These are phyloP conservation scores for Sutorius australiensis DNA, from an alignment of 768 basidiomycete species.

Conservation along the genomic window DNA sequence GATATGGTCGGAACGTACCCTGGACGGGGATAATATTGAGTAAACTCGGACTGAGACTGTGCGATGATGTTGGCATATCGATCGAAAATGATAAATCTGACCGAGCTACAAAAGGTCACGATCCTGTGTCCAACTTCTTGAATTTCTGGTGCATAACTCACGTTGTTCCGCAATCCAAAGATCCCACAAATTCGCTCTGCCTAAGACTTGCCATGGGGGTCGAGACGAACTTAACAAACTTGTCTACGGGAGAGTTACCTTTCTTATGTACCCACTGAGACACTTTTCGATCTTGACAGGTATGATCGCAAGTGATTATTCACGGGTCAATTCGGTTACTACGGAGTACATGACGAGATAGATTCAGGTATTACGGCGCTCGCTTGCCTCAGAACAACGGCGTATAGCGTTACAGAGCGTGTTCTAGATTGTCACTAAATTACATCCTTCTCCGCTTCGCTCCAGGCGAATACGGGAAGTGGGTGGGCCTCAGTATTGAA, in stretches of 20 bases:
- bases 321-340: neutral
- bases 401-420: neutral
- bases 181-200: constrained; percentile 83
- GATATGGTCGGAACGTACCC: constrained; percentile 45
- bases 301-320: neutral
- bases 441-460: constrained; percentile 42
- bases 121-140: neutral
- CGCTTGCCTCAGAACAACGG: neutral
- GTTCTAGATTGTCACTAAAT: constrained; percentile 21
- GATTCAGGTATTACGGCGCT: neutral
- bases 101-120: constrained; percentile 51
- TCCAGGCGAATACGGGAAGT: constrained; percentile 68
- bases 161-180: constrained; percentile 95
- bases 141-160: constrained; percentile 37
- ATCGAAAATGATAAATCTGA: constrained; percentile 90
- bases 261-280: constrained; percentile 12
- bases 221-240: neutral
- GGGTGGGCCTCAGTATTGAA: constrained; percentile 78
- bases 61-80: constrained; percentile 82
- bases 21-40: constrained; percentile 88
- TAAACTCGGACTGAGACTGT: constrained; percentile 88
- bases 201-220: constrained; percentile 39
- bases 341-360: neutral
- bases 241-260: constrained; percentile 6
- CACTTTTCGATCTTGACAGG: too few relatives aligned